A percentile compares a stretch with the other conserved stretches of the same genome.
These are phyloP conservation scores for Populus hybrid DNA, from an alignment of 441 rosid genomes.

Conservation along the genomic window DNA sequence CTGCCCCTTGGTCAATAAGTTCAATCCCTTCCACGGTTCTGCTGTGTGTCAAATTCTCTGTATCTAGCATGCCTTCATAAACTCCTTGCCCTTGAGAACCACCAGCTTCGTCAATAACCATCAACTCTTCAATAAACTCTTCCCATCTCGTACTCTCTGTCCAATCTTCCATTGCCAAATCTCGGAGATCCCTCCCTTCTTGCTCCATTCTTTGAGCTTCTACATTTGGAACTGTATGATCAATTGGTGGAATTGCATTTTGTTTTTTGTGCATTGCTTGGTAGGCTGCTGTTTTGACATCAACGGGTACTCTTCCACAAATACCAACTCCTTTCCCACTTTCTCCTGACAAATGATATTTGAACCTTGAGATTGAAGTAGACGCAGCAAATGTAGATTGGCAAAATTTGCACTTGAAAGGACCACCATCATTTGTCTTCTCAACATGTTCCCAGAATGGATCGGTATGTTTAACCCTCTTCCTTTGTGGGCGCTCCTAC, in stretches of 20 bases:
- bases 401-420: neutral
- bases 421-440: neutral
- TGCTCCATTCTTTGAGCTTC: neutral
- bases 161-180: neutral
- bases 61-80: neutral
- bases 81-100: neutral
- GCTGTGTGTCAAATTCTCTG: neutral
- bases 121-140: neutral
- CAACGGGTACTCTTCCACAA: neutral
- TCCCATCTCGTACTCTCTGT: neutral
- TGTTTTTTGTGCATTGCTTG: neutral
- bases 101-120: neutral
- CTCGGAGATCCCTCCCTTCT: neutral
- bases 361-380: neutral
- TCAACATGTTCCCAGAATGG: neutral
- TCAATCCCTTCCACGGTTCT: neutral
- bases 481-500: neutral
- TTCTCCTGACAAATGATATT: neutral
- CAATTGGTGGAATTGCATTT: neutral
- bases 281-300: neutral
- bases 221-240: neutral
- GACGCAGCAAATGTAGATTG: neutral
- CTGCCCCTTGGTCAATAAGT: neutral
- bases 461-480: neutral
- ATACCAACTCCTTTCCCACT: neutral